Conservation (phyloP, 1,284 basidiomycete genomes). For the Puccinia triticina region DNA sequence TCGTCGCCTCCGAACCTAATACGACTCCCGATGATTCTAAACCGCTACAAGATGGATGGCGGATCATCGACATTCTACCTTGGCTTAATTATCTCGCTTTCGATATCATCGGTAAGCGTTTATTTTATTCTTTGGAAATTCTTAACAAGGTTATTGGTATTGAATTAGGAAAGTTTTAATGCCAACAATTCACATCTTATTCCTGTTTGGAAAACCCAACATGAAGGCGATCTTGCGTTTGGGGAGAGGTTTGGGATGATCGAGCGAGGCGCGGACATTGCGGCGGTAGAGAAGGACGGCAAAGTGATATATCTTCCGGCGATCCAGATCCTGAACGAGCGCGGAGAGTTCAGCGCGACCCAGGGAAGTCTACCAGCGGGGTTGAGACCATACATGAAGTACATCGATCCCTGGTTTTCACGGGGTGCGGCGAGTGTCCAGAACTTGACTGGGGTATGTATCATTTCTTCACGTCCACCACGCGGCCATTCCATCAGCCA, state of each 20-base stretch:
- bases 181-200: no score
- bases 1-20: slow-evolving; percentile 68
- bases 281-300: slow-evolving; percentile 66
- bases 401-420: slow-evolving; percentile 71
- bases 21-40: slow-evolving; percentile 53
- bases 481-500: neutral
- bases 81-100: slow-evolving; percentile 81
- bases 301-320: slow-evolving; percentile 72
- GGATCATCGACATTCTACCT: slow-evolving; percentile 69
- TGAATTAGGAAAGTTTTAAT: no score
- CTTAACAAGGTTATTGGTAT: no score
- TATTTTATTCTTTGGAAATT: slow-evolving; percentile 61
- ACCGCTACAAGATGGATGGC: neutral
- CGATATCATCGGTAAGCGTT: slow-evolving; percentile 75
- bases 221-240: slow-evolving; percentile 66
- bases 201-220: neutral
- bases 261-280: slow-evolving; percentile 72
- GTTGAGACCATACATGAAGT: slow-evolving; percentile 62
- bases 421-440: slow-evolving; percentile 72
- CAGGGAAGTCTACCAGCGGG: slow-evolving; percentile 77
- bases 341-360: slow-evolving; percentile 82
- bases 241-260: slow-evolving; percentile 90
- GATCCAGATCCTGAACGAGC: slow-evolving; percentile 81
- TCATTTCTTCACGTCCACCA: slow-evolving; percentile 19
- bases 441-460: slow-evolving; percentile 68